A percentile compares a stretch with the other conserved stretches of the same genome.
phyloP scores from a whole-genome alignment of 139 green algal species.

The Coelastrella sp. region DNA sequence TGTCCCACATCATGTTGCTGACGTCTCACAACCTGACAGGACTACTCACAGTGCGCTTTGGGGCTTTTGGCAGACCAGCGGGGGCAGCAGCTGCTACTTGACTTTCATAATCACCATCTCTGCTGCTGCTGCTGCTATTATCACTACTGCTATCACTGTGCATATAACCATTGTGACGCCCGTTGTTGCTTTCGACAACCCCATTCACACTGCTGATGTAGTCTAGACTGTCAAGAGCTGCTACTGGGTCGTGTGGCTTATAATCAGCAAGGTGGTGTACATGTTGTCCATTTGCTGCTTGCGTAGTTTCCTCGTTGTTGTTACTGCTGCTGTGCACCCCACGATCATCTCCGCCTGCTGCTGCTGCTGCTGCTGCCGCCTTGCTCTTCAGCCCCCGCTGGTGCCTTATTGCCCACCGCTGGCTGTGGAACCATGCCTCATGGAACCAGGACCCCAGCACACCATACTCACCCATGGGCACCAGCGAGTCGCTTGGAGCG shows the following conservation, averaged over 20 bases:
- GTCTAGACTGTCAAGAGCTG: no score
- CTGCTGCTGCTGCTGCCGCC: slow-evolving; percentile 2
- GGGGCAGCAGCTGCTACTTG: background rate
- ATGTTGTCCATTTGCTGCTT: no score
- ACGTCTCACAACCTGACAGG: no score
- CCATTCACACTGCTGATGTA: no score
- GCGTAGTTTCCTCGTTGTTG: no score
- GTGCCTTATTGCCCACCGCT: background rate
- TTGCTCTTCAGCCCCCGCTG: background rate
- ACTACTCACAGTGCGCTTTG: background rate
- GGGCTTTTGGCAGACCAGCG: background rate
- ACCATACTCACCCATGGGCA: slow-evolving; percentile 49
- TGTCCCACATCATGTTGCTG: no score
- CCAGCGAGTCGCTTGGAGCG: slow-evolving; percentile 47
- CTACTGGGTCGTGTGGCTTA: no score
- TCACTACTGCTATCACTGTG: background rate
- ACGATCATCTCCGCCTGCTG: no score
- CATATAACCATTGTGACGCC: no score
- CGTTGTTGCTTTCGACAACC: no score
- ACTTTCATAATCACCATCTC: background rate
- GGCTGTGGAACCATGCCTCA: slow-evolving; percentile 3
- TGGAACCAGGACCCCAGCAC: background rate
- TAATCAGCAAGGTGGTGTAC: no score
- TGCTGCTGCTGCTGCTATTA: background rate
- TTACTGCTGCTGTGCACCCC: background rate